Evolutionary conservation across 2,329 filamentous ascomycete genomes (phyloP).

Genomic region (Penicillium brasilianum): DNA sequence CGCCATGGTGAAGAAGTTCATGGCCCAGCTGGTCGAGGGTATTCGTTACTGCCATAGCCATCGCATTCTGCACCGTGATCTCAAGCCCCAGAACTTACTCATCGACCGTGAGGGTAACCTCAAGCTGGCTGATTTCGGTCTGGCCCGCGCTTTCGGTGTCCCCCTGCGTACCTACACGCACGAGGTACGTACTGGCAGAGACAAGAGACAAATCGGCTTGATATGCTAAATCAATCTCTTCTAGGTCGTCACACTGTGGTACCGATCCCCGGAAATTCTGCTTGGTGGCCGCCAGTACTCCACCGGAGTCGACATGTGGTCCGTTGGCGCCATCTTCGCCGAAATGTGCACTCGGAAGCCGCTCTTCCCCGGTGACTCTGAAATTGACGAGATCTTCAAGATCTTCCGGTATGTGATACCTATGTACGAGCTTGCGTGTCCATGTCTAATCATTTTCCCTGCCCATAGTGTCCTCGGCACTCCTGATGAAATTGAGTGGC

Average conservation of each 20-base stretch:
- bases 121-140: conserved; percentile 87
- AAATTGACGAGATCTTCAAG: conserved; percentile 94
- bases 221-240: conserved; percentile 17
- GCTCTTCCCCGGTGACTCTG: conserved; percentile 88
- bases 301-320: conserved; percentile 96
- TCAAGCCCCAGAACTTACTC: conserved; percentile 89
- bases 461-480: conserved; percentile 74
- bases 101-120: conserved; percentile 86
- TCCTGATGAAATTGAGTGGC: conserved; percentile 80
- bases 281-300: conserved; percentile 91
- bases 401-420: conserved; percentile 73
- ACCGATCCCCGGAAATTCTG: conserved; percentile 86
- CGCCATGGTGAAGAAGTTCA: conserved; percentile 89
- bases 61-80: conserved; percentile 82
- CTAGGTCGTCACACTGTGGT: conserved; percentile 89
- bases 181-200: conserved; percentile 59
- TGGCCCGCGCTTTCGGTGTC: conserved; percentile 88
- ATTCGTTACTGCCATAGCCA: conserved; percentile 88
- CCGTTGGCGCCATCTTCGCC: conserved; percentile 89
- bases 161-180: conserved; percentile 91
- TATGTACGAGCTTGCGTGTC: background rate
- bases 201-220: background rate
- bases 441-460: conserved; percentile 11
- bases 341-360: conserved; percentile 96
- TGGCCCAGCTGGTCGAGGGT: conserved; percentile 83